Evolutionary conservation across 805 yeast genomes (phyloP), one percentile per base, ranked within the genome.

Genomic region (Saccharomycopsis oosterbeekiorum): DNA sequence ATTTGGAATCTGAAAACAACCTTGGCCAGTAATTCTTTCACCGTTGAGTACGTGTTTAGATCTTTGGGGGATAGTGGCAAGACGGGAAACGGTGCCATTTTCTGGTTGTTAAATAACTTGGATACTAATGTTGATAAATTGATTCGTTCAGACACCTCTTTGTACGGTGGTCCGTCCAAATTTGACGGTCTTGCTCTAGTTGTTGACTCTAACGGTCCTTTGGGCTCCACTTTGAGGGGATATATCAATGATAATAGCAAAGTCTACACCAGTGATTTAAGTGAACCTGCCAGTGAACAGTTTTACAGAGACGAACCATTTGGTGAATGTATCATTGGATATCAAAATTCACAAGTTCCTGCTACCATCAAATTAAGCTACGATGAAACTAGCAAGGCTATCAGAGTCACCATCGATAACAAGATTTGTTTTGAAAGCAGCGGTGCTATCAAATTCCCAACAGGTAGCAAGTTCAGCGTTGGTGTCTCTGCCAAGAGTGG

Each of bases 361-460:
- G 75, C 81, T 26, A 85, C 88, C 0, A 59, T 86, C n/a, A 81
- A 90, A 71, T 65, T 88, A 14, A 82, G 86, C 9, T 86, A 85
- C 67, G 70, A 71, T 10, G 66, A 67, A 8, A 69, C 73, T 50
- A 70, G 70, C 34, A 74, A 76, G 15, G 71, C 80, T 62, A 76
- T 85, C 65, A 84, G 85, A 65, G 78, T 87, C n/a, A 89, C 88
- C 64, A 74, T 86, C 57, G 89, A 88, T 71, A 88, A 88, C 70
- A 82, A 80, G 66, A 75, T 88, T 61, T 84, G 91, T 68, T 82
- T 87, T 71, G 84, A 84, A 70, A 84, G 91, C 0, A 79, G 81
- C 62, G 71, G 80, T 60, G 74, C 87, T 42, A 68, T 71, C 41
- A 68, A 87, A 19, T 81, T 81, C 39, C 64, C 70, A 5, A 61